Conservation (phyloP, 2,329 filamentous ascomycete species). For the Verticillium isaacii region DNA sequence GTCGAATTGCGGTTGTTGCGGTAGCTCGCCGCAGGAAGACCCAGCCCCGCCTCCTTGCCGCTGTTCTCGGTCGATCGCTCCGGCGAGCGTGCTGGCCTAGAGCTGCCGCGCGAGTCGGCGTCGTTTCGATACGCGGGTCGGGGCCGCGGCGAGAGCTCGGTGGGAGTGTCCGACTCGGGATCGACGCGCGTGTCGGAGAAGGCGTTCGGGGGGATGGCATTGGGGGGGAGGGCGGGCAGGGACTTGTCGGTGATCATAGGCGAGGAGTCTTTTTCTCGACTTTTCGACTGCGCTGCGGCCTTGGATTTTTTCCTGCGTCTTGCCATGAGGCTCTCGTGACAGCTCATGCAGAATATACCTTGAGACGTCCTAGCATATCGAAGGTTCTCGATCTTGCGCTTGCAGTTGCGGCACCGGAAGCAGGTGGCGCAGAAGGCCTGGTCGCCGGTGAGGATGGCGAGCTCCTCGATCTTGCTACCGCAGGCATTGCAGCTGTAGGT, state of each 20-base stretch:
- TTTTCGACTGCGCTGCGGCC: conserved; percentile 55
- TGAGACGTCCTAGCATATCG: conserved; percentile 96
- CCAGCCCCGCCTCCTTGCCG: conserved; percentile 54
- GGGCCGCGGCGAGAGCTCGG: conserved; percentile 63
- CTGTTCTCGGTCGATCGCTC: conserved; percentile 40
- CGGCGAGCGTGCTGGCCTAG: conserved; percentile 48
- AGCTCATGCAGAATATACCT: conserved; percentile 99
- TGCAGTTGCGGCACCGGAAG: conserved; percentile 97
- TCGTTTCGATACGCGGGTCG: conserved; percentile 48
- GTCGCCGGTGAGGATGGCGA: conserved; percentile 94
- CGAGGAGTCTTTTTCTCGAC: conserved; percentile 57
- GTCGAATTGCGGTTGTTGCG: conserved; percentile 72
- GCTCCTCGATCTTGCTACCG: conserved; percentile 94
- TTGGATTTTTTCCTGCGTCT: conserved; percentile 83
- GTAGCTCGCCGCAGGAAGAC: conserved; percentile 71
- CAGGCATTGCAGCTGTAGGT: conserved; percentile 98
- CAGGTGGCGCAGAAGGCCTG: conserved; percentile 97
- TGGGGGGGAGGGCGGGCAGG: conserved; percentile 82
- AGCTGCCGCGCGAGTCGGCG: conserved; percentile 50
- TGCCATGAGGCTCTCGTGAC: conserved; percentile 95
- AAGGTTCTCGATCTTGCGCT: conserved; percentile 96
- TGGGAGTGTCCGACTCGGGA: conserved; percentile 58
- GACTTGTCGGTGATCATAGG: conserved; percentile 84
- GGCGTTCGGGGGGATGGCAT: conserved; percentile 57
- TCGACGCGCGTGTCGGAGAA: conserved; percentile 58